These are phyloP conservation scores for Pyronema domesticum DNA, from an alignment of 495 filamentous ascomycete species.

Conservation along the genomic window DNA sequence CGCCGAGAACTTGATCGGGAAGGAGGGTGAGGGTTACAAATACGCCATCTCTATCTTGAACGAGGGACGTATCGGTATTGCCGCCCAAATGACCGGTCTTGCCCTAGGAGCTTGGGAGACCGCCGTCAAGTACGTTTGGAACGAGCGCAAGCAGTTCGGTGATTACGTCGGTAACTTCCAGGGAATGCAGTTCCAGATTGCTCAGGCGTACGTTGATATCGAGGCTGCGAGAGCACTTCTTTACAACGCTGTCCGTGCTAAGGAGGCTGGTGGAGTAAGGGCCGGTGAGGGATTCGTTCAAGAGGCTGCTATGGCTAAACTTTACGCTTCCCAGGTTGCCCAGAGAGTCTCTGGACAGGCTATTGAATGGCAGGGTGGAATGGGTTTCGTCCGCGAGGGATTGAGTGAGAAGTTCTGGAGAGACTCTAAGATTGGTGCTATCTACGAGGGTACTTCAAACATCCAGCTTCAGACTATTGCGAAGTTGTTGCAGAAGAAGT, in stretches of 20 bases:
- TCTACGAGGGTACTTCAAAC: slow-evolving; percentile 79
- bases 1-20: slow-evolving; percentile 68
- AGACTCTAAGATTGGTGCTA: slow-evolving; percentile 96
- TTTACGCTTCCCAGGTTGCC: slow-evolving; percentile 85
- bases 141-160: slow-evolving; percentile 95
- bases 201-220: slow-evolving; percentile 89
- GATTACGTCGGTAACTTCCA: slow-evolving; percentile 87
- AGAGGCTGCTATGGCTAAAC: slow-evolving; percentile 96
- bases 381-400: slow-evolving; percentile 89
- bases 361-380: slow-evolving; percentile 98
- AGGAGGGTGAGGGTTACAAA: slow-evolving; percentile 87
- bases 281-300: slow-evolving; percentile 63
- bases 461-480: slow-evolving; percentile 86
- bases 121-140: slow-evolving; percentile 84
- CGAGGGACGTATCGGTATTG: slow-evolving; percentile 94
- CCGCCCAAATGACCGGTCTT: slow-evolving; percentile 95
- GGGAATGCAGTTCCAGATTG: slow-evolving; percentile 97
- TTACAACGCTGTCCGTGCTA: slow-evolving; percentile 92
- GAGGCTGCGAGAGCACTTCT: slow-evolving; percentile 77
- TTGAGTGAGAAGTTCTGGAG: slow-evolving; percentile 96
- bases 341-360: slow-evolving; percentile 69
- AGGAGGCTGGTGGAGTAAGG: slow-evolving; percentile 46
- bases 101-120: slow-evolving; percentile 93
- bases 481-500: slow-evolving; percentile 80
- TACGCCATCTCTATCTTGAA: slow-evolving; percentile 93